Percentiles rank a stretch among this genome's conserved stretches.
Evolutionary conservation across 2,329 filamentous ascomycete species (phyloP).

Genomic region (Aspergillus costaricaensis): DNA sequence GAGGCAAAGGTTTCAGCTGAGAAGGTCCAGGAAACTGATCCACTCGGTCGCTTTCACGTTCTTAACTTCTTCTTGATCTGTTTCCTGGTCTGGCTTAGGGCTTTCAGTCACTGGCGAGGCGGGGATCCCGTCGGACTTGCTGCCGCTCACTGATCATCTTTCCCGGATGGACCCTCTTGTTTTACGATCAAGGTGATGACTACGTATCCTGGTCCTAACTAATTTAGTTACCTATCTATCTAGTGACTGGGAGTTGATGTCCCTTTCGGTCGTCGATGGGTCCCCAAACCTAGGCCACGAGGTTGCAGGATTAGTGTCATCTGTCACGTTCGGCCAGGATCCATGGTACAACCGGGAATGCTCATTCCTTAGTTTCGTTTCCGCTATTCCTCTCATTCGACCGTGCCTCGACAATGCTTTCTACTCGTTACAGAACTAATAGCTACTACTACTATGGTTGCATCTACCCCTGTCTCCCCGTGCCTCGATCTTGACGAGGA

Average conservation of each 20-base stretch:
- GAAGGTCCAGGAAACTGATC: conserved; percentile 4
- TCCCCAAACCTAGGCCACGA: background rate
- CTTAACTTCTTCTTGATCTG: background rate
- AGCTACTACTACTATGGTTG: background rate
- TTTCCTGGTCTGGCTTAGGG: no score
- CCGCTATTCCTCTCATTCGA: background rate
- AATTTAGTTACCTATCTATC: background rate
- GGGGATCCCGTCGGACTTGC: background rate
- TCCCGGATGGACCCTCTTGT: background rate
- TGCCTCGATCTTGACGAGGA: background rate
- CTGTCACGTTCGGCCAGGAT: background rate
- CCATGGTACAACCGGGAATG: background rate
- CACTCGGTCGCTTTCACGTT: background rate
- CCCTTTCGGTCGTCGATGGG: background rate
- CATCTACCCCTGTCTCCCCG: background rate
- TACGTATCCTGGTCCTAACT: background rate
- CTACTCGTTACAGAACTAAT: background rate
- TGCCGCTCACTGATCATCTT: background rate
- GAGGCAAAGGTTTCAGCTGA: conserved; percentile 17
- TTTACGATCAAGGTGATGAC: background rate
- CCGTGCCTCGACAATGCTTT: background rate
- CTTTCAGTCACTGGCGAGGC: background rate
- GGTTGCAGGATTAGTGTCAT: conserved; percentile 3
- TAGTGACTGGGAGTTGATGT: background rate
- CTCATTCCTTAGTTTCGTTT: background rate